These are phyloP conservation scores for Helminthosporium solani DNA, from an alignment of 2,329 filamentous ascomycete species.

Conservation along the genomic window DNA sequence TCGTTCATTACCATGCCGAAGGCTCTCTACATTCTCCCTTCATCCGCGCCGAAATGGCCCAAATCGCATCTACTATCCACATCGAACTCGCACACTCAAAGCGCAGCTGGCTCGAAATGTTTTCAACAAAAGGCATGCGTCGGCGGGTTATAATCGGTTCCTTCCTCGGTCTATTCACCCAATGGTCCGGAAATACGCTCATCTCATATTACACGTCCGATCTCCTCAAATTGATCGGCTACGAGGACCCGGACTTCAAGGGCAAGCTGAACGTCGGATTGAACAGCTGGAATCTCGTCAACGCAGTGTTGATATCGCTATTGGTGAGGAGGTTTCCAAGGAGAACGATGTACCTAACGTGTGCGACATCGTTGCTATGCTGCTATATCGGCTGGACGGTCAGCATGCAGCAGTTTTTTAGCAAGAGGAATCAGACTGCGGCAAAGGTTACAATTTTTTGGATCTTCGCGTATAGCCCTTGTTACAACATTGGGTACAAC, in stretches of 20 bases:
- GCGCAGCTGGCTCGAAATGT: slow-evolving; percentile 61
- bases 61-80: slow-evolving; percentile 64
- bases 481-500: slow-evolving; percentile 65
- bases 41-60: slow-evolving; percentile 65
- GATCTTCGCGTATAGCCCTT: slow-evolving; percentile 48
- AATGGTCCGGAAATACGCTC: slow-evolving; percentile 66
- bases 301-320: slow-evolving; percentile 57
- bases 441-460: slow-evolving; percentile 54
- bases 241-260: slow-evolving; percentile 45
- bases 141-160: slow-evolving; percentile 63
- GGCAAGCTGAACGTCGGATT: slow-evolving; percentile 55
- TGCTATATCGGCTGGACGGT: slow-evolving; percentile 41
- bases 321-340: slow-evolving; percentile 57
- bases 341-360: slow-evolving; percentile 55
- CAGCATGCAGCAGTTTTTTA: slow-evolving; percentile 54
- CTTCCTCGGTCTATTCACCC: slow-evolving; percentile 65
- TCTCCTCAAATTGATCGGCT: slow-evolving; percentile 62
- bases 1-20: slow-evolving; percentile 65
- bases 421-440: slow-evolving; percentile 34
- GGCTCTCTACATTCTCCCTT: slow-evolving; percentile 58
- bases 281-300: slow-evolving; percentile 59
- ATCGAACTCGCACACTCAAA: slow-evolving; percentile 55
- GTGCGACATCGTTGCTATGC: slow-evolving; percentile 34
- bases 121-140: slow-evolving; percentile 62
- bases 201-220: slow-evolving; percentile 63